These are phyloP conservation scores for Ilyonectria destructans DNA, from an alignment of 2,329 filamentous ascomycete species.

Conservation along the genomic window DNA sequence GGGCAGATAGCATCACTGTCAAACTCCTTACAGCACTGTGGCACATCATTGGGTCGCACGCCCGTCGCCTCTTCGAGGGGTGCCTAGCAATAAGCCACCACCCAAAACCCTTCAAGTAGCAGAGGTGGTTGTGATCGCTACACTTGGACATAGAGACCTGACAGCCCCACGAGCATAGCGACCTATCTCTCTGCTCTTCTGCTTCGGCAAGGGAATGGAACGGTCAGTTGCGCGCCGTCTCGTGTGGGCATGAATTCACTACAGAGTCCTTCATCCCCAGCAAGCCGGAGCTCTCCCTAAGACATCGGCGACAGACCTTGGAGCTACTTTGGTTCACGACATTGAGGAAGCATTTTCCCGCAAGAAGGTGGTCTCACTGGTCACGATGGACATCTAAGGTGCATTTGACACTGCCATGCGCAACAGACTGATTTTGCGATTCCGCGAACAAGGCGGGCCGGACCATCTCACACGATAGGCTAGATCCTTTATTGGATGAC, in stretches of 20 bases:
- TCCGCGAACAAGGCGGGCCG: slow-evolving; percentile 37
- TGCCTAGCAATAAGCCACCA: slow-evolving; percentile 39
- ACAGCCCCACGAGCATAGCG: slow-evolving; percentile 35
- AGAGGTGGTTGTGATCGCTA: slow-evolving; percentile 46
- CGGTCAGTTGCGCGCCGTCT: slow-evolving; percentile 43
- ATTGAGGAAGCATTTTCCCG: slow-evolving; percentile 37
- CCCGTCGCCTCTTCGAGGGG: slow-evolving; percentile 35
- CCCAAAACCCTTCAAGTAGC: slow-evolving; percentile 39
- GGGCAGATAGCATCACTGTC: slow-evolving; percentile 41
- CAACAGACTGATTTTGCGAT: slow-evolving; percentile 36
- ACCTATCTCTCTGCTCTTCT: slow-evolving; percentile 48
- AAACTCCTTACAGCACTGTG: slow-evolving; percentile 32
- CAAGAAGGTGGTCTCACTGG: slow-evolving; percentile 31
- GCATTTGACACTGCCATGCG: slow-evolving; percentile 39
- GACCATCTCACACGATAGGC: slow-evolving; percentile 28
- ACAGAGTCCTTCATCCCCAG: slow-evolving; percentile 40
- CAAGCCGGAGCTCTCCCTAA: slow-evolving; percentile 45
- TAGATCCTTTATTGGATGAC: slow-evolving; percentile 36
- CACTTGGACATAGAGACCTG: slow-evolving; percentile 42
- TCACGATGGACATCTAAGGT: slow-evolving; percentile 39
- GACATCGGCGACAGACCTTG: slow-evolving; percentile 24
- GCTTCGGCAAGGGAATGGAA: slow-evolving; percentile 49
- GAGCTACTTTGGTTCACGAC: slow-evolving; percentile 37
- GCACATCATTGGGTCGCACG: slow-evolving; percentile 27
- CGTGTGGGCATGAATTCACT: slow-evolving; percentile 37